Base-by-base conservation (phyloP, 1,139 yeast species). In the Pichia inconspicua region DNA sequence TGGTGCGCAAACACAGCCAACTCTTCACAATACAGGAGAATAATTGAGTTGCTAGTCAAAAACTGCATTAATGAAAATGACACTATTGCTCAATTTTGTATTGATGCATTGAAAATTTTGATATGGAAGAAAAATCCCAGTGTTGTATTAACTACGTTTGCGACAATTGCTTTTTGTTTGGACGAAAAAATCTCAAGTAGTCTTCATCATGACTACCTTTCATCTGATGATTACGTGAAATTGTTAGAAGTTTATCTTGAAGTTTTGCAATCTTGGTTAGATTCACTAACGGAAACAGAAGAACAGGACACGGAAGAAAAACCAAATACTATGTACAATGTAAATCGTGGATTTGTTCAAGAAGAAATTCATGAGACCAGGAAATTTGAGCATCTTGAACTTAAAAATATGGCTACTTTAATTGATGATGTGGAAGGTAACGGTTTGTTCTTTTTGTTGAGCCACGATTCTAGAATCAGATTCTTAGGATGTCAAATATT, bases 371-470 rank as follows among this genome's bases (percentile, higher is more conserved):
- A 51, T 39, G 66, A 60, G 41, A 45, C 57, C 11, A 58, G 56
- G 36, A 56, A 56, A 10, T 53, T 59, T 19, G 92, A 86, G 51
- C 89, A 83, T 50, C 66, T 87, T 42, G 94, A 85, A 58, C 73
- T 90, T 76, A 85, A 85, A 57, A 80, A 80, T 37, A 80, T 87
- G 40, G 81, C 87, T 56, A 84, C 95, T 0, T 82, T 85, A 0
- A 82, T 90, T 45, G 97, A 92, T 64, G 97, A 90, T 55, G 85
- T 90, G 9, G 98, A 94, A 66, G 97, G 98, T 0, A 88, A 90
- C 61, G 99, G 97, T 0, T 67, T 94, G 38, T 92, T 87, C 62
- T 92, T 94, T 61, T 70, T 94, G 31, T 88, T 96, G 60, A 86
- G 96, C 2, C 95, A 88, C 59, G 96, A 89, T 58, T 75, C 86